Base-by-base conservation (phyloP, 2,329 filamentous ascomycete species). In the Allantophomopsis lycopodina region DNA sequence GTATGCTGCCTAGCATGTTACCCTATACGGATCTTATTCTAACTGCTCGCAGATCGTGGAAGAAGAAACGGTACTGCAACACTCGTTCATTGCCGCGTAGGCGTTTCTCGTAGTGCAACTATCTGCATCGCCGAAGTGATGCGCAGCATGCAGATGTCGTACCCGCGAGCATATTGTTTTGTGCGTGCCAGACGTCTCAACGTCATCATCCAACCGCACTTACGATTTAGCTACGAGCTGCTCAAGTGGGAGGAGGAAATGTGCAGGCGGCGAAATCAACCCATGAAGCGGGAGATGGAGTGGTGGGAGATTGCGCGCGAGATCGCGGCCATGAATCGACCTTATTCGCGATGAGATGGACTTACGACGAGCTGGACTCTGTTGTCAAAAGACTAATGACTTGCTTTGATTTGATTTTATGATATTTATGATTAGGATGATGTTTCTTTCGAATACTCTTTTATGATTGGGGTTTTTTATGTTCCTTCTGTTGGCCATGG, bases 61-160 rank as follows among this genome's bases (percentile, higher is more conserved):
- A 83, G 81, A 54, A 63, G 63, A 31, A 81, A 83, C 34, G 80
- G 82, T 21, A 84, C 76, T 4, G 86, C 89, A 17, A 96, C 91
- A 0, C 69, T 98, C 41, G 91, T 98, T 13, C 91, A 98, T 58
- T 98, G 91, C 57, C 81, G 91, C 14, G 91, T 98, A 7, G 91
- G 91, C 36, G 91, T 98, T 40, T 95, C 88, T 38, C 76, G 91
- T 38, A 94, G 86, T 46, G 91, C 91, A 11, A 98, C 89, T 2
- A 95, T 98, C 45, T 96, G 91, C 57, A 98, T 98, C 52, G 91
- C 91, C n/a, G 88, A 96, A 60, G 86, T 96, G 30, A 98, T 98
- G 91, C 78, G 80, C 30, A 69, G 80, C 18, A 61, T 86, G 50
- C 69, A 76, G 16, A 63, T 95, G 47, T 91, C 86, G 1, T 89